These are phyloP conservation scores for Jacaranda copaia DNA, from an alignment of 257 asterid genomes.

Conservation along the genomic window DNA sequence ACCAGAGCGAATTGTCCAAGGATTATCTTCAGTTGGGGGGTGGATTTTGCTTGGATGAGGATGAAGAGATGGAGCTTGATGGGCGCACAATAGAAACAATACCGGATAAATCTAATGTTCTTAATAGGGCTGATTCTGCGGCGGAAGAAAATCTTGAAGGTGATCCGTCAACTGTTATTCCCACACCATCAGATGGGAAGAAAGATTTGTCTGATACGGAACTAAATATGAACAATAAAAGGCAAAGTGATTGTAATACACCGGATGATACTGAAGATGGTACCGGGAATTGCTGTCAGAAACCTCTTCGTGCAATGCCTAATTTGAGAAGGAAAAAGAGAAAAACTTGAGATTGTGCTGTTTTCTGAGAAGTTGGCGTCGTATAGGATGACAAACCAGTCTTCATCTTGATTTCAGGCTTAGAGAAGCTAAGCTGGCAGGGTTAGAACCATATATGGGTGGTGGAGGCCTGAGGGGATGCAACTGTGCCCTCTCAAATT, in stretches of 20 bases:
- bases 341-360: conserved; percentile 35
- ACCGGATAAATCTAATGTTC: conserved; percentile 30
- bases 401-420: too few relatives aligned
- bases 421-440: too few relatives aligned
- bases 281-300: conserved; percentile 11
- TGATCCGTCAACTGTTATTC: conserved; percentile 20
- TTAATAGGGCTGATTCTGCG: conserved; percentile 18
- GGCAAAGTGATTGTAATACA: too few relatives aligned
- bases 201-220: conserved; percentile 24
- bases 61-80: conserved; percentile 45
- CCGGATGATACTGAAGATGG: conserved; percentile 34
- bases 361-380: background rate
- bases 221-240: conserved; percentile 16
- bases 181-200: conserved; percentile 18
- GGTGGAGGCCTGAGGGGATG: too few relatives aligned
- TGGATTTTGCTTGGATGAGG: conserved; percentile 79
- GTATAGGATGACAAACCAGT: too few relatives aligned
- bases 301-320: conserved; percentile 84
- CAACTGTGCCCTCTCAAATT: too few relatives aligned
- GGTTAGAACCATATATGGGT: too few relatives aligned
- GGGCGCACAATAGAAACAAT: conserved; percentile 25
- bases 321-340: conserved; percentile 66
- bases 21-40: conserved; percentile 80
- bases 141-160: conserved; percentile 36
- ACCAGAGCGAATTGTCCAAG: conserved; percentile 40